Evolutionary conservation across 306 rosid species (phyloP), one percentile per base, ranked within the genome.

Genomic region (Alnus rubra): DNA sequence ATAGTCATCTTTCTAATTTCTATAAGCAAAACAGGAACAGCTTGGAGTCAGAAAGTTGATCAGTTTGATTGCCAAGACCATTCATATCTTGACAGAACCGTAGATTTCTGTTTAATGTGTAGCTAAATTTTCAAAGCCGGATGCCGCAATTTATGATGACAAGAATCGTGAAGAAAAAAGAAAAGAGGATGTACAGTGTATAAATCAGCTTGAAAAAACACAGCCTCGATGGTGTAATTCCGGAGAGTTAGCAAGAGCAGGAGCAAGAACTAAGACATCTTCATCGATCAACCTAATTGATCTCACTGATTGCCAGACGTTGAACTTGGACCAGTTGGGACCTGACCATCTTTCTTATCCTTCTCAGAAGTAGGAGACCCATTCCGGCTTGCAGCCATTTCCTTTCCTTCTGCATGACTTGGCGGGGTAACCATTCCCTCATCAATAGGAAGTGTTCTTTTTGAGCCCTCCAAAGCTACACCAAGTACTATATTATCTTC

Each of bases 401-500:
- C 97, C 64, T 86, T 91, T 48, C 76, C 74, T 72, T 86, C 91
- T 19, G 60, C 70, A 71, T 69, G 74, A 75, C 86, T 64, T 71
- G 84, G 64, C 73, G 82, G 68, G 44, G 87, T 53, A 77, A 68
- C 88, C 78, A 59, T 77, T 31, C 16, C 92, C 14, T 91, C 95
- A 82, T 90, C 96, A 55, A 94, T 94, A 23, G 95, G 97, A 80
- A 94, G 98, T 39, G 93, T 94, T 84, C 97, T 88, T 91, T 94
- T 94, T 4, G 98, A 92, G 72, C 97, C 98, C 67, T 89, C 95
- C 84, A 94, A 85, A 74, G 98, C 97, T 79, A 94, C 97, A 48
- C 94, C 98, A 1, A 94, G 97, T 8, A 94, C 97, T 76, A 94
- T 87, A 77, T 94, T 94, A 62, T 94, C 97, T 85, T 94, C 97